Evolutionary conservation across 2,329 filamentous ascomycete species (phyloP), one percentile per base, ranked within the genome.

Genomic region (Hortaea werneckii): DNA sequence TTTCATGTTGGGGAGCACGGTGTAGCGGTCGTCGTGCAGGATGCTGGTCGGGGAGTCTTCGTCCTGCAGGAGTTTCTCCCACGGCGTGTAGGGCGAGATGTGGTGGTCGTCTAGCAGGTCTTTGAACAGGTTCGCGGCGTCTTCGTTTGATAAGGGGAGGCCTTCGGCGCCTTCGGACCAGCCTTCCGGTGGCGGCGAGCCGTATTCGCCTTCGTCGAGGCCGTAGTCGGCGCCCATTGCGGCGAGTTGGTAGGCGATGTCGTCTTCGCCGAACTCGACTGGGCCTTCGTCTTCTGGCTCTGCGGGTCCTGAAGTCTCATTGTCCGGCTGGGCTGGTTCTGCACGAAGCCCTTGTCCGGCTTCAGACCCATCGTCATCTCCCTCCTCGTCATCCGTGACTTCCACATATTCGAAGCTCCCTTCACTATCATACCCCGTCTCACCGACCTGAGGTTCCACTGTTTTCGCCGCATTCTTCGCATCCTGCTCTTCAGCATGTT

Each of bases 181-280:
- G 29, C 66, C 68, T 10, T 69, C 70, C 7, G 76, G 80, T 48
- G 82, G 81, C 47, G 82, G 83, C 58, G 87, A 87, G 47, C 82
- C 84, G 59, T 87, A 87, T 58, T 88, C 84, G 42, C 80, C 85
- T 0, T 80, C 80, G 35, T 87, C 85, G 29, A 89, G 72, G 1
- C 80, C 86, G 55, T 89, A 88, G n/a, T 87, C 82, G 54, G 85
- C 77, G 44, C 85, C 87, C 86, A 95, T 94, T 27, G 85, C 82
- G 44, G 86, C 85, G 9, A 98, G 73, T 60, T 98, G 92, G 61
- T 83, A 89, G 32, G 87, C 89, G 56, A 98, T 94, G 59, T 98
- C 92, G 44, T 89, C 90, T 64, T 96, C 92, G 46, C 85, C 86
- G 58, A 95, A 94, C 58, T 95, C 90, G 6, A 92, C 68, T 0